These are phyloP conservation scores for Dalbergia oliveri DNA, from an alignment of 306 rosid genomes.

Conservation along the genomic window DNA sequence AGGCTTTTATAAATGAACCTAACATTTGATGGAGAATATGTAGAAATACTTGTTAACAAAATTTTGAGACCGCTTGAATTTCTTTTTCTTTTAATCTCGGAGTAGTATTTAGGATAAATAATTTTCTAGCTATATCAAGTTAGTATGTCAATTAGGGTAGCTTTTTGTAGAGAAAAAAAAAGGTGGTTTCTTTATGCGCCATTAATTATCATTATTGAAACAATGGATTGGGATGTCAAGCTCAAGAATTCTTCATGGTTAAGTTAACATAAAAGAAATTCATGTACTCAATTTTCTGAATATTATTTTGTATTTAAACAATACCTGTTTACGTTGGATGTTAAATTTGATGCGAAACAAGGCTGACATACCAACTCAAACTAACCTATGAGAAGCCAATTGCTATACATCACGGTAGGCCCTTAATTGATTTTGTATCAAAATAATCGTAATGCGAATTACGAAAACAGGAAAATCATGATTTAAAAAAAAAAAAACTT, in stretches of 20 bases:
- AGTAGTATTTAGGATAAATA: no score
- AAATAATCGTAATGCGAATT: background rate
- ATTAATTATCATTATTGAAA: no score
- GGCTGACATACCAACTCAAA: constrained; percentile 42
- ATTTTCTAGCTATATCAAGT: no score
- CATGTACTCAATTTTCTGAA: background rate
- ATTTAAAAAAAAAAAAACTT: no score
- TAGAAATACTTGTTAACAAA: no score
- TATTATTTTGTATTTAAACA: background rate
- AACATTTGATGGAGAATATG: no score
- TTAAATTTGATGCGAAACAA: constrained; percentile 25
- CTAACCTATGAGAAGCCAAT: background rate
- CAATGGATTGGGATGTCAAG: background rate
- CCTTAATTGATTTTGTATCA: constrained; percentile 39
- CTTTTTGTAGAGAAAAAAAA: background rate
- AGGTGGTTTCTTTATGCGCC: no score
- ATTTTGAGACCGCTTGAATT: no score
- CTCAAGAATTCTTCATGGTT: background rate
- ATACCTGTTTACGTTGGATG: constrained; percentile 17
- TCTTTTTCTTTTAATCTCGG: no score
- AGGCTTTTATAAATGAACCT: no score
- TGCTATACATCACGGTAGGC: constrained; percentile 35
- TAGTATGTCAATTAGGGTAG: background rate
- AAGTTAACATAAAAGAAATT: background rate
- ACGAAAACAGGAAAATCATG: background rate